Percentiles rank a stretch among this genome's conserved stretches.
phyloP scores from a whole-genome alignment of 768 basidiomycete genomes.

The Grammothele lineata region DNA sequence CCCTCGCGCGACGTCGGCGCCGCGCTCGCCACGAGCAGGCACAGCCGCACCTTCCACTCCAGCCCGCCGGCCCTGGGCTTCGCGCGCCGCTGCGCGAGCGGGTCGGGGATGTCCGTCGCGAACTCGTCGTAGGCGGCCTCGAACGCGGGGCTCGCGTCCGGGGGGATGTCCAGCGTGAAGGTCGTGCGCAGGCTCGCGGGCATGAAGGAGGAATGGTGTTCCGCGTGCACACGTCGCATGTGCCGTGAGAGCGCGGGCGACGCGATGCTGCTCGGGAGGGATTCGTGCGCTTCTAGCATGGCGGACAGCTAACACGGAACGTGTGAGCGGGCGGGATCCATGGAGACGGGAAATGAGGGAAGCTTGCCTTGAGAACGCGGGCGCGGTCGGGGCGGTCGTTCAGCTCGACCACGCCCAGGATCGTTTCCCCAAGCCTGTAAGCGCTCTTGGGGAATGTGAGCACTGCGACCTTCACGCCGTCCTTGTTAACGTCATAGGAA shows the following conservation, averaged over 20 bases:
- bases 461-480: constrained; percentile 84
- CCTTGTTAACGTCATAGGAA: constrained; percentile 94
- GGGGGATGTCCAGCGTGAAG: constrained; percentile 89
- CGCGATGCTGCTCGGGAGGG: constrained; percentile 58
- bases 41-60: constrained; percentile 85
- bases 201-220: constrained; percentile 77
- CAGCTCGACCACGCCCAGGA: constrained; percentile 83
- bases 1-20: constrained; percentile 40
- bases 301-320: constrained; percentile 64
- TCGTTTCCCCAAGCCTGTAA: constrained; percentile 89
- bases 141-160: constrained; percentile 88
- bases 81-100: constrained; percentile 17
- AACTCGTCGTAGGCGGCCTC: constrained; percentile 35
- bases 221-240: constrained; percentile 75
- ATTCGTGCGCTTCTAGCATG: constrained; percentile 86
- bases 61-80: constrained; percentile 57
- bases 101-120: constrained; percentile 36
- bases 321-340: no score
- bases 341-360: background rate
- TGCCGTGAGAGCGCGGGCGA: constrained; percentile 44
- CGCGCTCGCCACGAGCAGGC: constrained; percentile 78
- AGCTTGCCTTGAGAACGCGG: constrained; percentile 70
- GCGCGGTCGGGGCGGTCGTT: constrained; percentile 68
- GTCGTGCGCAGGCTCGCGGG: constrained; percentile 70
- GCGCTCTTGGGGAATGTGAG: constrained; percentile 90